Base-by-base conservation (phyloP, 176 grass and related monocot species). In the Musa acuminata region DNA sequence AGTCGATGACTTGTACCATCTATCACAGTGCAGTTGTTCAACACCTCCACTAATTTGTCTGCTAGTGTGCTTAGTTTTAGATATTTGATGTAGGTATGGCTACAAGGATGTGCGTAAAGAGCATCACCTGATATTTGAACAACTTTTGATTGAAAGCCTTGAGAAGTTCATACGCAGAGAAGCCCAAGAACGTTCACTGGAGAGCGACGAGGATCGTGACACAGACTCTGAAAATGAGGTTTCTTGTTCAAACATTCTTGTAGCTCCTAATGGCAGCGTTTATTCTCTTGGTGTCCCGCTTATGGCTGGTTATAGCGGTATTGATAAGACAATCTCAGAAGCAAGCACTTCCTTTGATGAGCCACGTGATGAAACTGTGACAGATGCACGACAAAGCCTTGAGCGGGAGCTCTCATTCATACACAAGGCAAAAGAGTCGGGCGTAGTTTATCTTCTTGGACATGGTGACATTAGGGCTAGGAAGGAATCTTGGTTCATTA, bases 81-180 rank as follows among this genome's bases (percentile, higher is more conserved):
- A 80, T 52, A 57, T 49, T 35, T 69, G 68, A 83, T 93, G 59
- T 77, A 99, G 95, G 82, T 99, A 99, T 14, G 95, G 90, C 13
- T 94, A 99, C 82, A 99, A 99, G 83, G 95, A 99, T 84, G 82
- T 89, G 49, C 90, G 88, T 76, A 94, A 99, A 78, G 95, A 99
- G 66, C 79, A 91, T 65, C 78, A 84, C 72, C 84, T 86, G 79
- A 79, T 82, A 72, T 99, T 94, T 25, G 90, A 99, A 80, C 88
- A 99, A 52, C 82, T 91, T 75, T 81, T 99, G 43, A 94, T 99
- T 55, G 90, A 94, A 78, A 91, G 90, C 67, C 90, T 94, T 1
- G 90, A 94, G 73, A 99, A 94, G 75, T 99, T 91, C 57, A 89
- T 99, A 75, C 80, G 88, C 23, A 84, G 95, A 43, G 88, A 99